Evolutionary conservation across 164 flowering plant species (phyloP), one percentile per base, ranked within the genome.

Genomic region (Stephania japonica): DNA sequence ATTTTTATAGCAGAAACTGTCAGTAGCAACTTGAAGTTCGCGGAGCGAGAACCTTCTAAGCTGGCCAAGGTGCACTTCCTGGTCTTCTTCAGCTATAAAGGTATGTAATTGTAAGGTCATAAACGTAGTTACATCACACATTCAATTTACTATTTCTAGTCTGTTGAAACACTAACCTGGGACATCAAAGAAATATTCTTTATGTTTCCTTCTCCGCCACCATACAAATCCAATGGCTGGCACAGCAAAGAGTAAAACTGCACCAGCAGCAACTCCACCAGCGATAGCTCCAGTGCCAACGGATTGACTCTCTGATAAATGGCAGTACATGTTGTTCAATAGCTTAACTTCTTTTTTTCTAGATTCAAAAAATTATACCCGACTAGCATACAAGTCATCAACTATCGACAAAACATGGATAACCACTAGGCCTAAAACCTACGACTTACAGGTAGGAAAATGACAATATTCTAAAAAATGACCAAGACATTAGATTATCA

Each of bases 241-340:
- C 24, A 82, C 86, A 77, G 86, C 84, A 80, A 85, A 83, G 50
- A 85, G 67, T 50, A 85, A 70, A 66, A 84, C 87, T 64, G 84
- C 87, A 77, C 86, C 87, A 62, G 82, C 85, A 71, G 85, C 87
- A 67, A 85, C 87, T 42, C 84, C 87, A 56, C 85, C 87, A 69
- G 85, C 83, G 72, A 83, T 85, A 3, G 82, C 83, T 71, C 84
- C 87, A 68, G 85, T 85, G 75, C 81, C 78, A 67, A 81, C 59
- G 18, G 78, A 77, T 67, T 71, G 72, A 69, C 16, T 80, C 24
- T 82, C 84, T 69, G 42, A 65, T 44, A 77, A 56, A 32, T 32
- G 38, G 38, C 38, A 32, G 38, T 21, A 56, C 6, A 56, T 56
- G 18, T 18, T 56, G 63, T 56, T 56, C n/a, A 56, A 18, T n/a